These are phyloP conservation scores for Fusarium armeniacum DNA, from an alignment of 2,329 filamentous ascomycete genomes.

Conservation along the genomic window DNA sequence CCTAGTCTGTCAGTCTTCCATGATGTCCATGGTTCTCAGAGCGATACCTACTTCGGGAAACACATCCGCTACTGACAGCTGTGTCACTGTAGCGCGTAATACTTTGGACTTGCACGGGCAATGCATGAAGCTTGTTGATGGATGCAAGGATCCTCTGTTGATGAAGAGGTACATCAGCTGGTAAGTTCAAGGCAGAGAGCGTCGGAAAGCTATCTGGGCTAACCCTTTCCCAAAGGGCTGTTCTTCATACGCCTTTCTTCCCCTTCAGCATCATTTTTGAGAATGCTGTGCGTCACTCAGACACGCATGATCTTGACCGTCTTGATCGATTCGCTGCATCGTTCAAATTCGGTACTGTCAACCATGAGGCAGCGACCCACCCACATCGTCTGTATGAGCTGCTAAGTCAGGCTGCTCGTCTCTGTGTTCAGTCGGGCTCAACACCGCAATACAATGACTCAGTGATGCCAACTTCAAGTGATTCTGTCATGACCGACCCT, in stretches of 20 bases:
- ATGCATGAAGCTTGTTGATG: slow-evolving; percentile 50
- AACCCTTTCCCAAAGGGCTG: slow-evolving; percentile 48
- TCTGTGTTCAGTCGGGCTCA: slow-evolving; percentile 42
- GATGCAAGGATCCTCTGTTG: slow-evolving; percentile 48
- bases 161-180: slow-evolving; percentile 56
- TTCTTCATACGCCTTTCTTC: slow-evolving; percentile 56
- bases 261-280: slow-evolving; percentile 57
- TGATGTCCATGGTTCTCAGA: slow-evolving; percentile 54
- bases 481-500: neutral
- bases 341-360: slow-evolving; percentile 37
- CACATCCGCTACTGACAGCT: slow-evolving; percentile 42
- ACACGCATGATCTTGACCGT: slow-evolving; percentile 24
- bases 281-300: slow-evolving; percentile 46
- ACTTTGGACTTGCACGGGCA: slow-evolving; percentile 54
- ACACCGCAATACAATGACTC: neutral
- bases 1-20: slow-evolving; percentile 54
- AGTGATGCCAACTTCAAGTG: neutral
- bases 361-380: slow-evolving; percentile 47
- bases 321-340: slow-evolving; percentile 54
- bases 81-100: slow-evolving; percentile 52
- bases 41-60: slow-evolving; percentile 34
- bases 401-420: slow-evolving; percentile 52
- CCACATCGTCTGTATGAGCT: slow-evolving; percentile 54
- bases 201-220: neutral
- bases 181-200: slow-evolving; percentile 27